Percentiles rank a stretch among this genome's conserved stretches.
Evolutionary conservation across 192 early-diverging fungal species (phyloP).

Genomic region (Martensiomyces pterosporus): DNA sequence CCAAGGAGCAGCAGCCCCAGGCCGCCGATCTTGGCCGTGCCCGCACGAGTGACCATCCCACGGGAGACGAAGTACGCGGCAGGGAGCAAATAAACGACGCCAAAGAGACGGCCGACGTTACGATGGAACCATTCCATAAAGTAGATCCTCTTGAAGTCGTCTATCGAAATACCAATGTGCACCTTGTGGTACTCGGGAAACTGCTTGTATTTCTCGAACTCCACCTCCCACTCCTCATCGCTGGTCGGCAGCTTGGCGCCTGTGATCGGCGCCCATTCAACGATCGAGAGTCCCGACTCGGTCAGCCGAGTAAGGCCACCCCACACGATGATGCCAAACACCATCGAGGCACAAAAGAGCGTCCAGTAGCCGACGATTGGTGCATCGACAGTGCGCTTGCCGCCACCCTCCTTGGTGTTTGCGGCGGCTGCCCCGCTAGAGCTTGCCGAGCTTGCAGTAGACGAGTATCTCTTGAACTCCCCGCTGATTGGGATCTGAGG

Average conservation of each 20-base stretch:
- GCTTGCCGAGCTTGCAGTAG: not conserved
- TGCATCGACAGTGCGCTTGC: constrained; percentile 28
- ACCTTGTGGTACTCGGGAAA: constrained; percentile 96
- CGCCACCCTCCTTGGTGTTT: too few relatives aligned
- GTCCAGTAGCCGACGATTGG: constrained; percentile 92
- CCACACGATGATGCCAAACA: constrained; percentile 90
- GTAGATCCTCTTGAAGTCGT: constrained; percentile 96
- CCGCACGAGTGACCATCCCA: constrained; percentile 70
- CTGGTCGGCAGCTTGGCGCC: constrained; percentile 88
- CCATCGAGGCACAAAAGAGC: constrained; percentile 78
- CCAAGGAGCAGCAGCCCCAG: constrained; percentile 66
- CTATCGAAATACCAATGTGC: constrained; percentile 81
- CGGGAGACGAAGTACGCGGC: constrained; percentile 78
- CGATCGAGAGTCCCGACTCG: constrained; percentile 94
- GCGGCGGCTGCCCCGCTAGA: too few relatives aligned
- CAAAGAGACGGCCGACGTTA: constrained; percentile 91
- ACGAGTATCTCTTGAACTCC: not conserved
- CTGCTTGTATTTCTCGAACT: constrained; percentile 98
- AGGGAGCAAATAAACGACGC: constrained; percentile 80
- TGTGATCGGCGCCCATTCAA: constrained; percentile 93
- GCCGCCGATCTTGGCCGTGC: constrained; percentile 57
- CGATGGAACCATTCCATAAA: constrained; percentile 98
- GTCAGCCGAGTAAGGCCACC: constrained; percentile 95
- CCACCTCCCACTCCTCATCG: constrained; percentile 82
- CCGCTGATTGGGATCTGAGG: not conserved